A percentile compares a stretch with the other conserved stretches of the same genome.
These are phyloP conservation scores for Astrocystis sublimbata DNA, from an alignment of 495 filamentous ascomycete genomes.

Conservation along the genomic window DNA sequence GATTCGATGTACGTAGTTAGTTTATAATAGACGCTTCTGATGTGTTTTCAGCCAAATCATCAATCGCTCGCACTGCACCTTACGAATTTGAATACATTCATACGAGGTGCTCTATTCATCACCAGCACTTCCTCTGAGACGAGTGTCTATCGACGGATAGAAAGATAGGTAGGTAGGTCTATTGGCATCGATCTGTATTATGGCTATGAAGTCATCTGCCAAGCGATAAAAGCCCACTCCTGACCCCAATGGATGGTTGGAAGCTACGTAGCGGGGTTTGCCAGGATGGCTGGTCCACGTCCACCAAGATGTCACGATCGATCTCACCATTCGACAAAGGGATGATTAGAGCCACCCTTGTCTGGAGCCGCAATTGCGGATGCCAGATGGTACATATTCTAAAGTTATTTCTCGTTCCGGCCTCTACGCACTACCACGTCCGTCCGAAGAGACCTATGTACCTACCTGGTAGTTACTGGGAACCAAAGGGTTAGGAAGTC, in stretches of 20 bases:
- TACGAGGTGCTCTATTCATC: neutral
- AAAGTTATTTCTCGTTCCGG: no score
- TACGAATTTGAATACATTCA: no score
- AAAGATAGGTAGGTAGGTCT: neutral
- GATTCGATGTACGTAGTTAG: neutral
- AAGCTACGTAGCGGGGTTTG: neutral
- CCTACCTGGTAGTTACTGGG: no score
- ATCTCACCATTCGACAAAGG: neutral
- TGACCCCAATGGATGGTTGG: no score
- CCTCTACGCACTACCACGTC: no score
- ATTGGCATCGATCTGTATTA: neutral
- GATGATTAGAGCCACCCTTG: no score
- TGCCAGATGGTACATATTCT: no score
- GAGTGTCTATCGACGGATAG: neutral
- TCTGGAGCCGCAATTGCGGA: conserved; percentile 3
- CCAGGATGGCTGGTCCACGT: neutral
- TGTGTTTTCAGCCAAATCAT: neutral
- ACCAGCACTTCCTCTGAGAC: neutral
- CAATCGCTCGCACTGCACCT: no score
- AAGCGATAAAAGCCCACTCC: neutral
- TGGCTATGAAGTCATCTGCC: neutral
- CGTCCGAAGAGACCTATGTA: no score
- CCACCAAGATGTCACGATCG: neutral
- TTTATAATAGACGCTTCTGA: neutral
- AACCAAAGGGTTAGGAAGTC: no score